phyloP scores from a whole-genome alignment of 2,329 filamentous ascomycete species.

The Xylariaceae sp. region DNA sequence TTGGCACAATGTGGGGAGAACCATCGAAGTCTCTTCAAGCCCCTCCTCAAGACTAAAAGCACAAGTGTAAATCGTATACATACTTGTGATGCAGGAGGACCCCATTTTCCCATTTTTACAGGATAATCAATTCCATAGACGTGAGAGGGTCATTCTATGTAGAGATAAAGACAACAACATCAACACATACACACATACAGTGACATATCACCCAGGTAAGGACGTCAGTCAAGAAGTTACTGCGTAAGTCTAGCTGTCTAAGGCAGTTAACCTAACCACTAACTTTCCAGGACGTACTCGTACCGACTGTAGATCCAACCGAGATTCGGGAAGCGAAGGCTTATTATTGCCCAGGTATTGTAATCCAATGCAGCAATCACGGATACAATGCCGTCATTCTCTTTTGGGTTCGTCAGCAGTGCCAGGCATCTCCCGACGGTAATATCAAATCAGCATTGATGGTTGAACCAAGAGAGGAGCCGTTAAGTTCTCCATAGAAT shows the following conservation, averaged over 20 bases:
- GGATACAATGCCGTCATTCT: slow-evolving; percentile 25
- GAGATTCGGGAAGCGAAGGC: slow-evolving; percentile 16
- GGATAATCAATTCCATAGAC: no score
- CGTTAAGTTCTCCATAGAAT: background rate
- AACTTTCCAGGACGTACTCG: no score
- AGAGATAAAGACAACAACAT: no score
- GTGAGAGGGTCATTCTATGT: no score
- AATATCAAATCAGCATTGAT: slow-evolving; percentile 8
- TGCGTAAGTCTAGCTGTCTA: no score
- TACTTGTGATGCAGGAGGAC: background rate
- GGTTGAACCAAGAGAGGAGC: background rate
- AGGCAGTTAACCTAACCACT: no score
- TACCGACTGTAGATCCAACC: slow-evolving; percentile 2
- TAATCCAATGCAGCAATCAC: slow-evolving; percentile 21
- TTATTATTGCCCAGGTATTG: slow-evolving; percentile 4
- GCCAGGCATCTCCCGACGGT: slow-evolving; percentile 19
- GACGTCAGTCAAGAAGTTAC: no score
- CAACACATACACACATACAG: no score
- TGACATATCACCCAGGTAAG: no score
- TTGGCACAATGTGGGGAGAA: background rate
- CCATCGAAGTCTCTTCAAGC: background rate
- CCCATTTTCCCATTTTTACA: no score
- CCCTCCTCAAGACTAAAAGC: background rate
- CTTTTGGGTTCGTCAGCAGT: slow-evolving; percentile 19
- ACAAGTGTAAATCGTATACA: background rate